Evolutionary conservation across 163 green algal species (phyloP), one percentile per base, ranked within the genome.

Genomic region (Botryococcus braunii): DNA sequence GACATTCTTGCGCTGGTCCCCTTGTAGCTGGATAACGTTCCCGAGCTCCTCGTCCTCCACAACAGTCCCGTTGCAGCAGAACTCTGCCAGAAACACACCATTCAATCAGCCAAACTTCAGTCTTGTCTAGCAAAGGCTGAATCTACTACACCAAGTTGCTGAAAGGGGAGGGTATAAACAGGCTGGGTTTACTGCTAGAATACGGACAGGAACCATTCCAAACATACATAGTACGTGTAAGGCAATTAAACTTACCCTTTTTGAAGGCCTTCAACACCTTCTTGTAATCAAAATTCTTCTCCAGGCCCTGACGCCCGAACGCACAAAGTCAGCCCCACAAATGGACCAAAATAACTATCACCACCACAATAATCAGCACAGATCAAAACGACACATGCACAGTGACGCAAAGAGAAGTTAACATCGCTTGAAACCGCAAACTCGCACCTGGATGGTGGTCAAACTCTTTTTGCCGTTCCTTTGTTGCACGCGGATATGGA

Each of bases 191-290:
- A n/a, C n/a, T n/a, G n/a, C n/a, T n/a, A n/a, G n/a, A n/a, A n/a
- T n/a, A n/a, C n/a, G n/a, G n/a, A n/a, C n/a, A n/a, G n/a, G n/a
- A n/a, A n/a, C n/a, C n/a, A n/a, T n/a, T n/a, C n/a, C n/a, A n/a
- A n/a, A n/a, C n/a, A n/a, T n/a, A n/a, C n/a, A n/a, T n/a, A n/a
- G n/a, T n/a, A n/a, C n/a, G n/a, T n/a, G n/a, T n/a, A n/a, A n/a
- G n/a, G n/a, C n/a, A n/a, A n/a, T n/a, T n/a, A n/a, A n/a, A 32
- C 80, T 62, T 73, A 89, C 83, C 89, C 75, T 99, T 99, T 86
- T 98, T 99, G 71, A 99, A 91, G 2, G 92, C 95, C 75, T 99
- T 99, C 23, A 99, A 77, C 8, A 99, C 88, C 72, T 97, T 97
- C 79, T 97, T 97, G 77, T 97, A 96, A 71, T 99, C 93, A 73